These are phyloP conservation scores for Diaporthe sp. DNA, from an alignment of 2,329 filamentous ascomycete species.

Conservation along the genomic window DNA sequence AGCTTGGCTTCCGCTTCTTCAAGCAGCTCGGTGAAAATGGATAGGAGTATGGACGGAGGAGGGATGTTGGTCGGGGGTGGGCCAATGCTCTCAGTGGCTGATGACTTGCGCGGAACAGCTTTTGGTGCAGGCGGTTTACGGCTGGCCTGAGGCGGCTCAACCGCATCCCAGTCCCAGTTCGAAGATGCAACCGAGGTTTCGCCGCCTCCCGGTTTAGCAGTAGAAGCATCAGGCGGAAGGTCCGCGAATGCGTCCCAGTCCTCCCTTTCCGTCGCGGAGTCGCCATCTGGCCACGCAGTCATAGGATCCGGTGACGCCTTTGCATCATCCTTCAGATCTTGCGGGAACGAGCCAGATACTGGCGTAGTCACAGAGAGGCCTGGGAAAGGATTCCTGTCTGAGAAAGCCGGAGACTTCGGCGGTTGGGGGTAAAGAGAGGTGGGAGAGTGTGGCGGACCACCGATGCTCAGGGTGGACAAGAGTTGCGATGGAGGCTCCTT, in stretches of 20 bases:
- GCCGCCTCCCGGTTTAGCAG: slow-evolving; percentile 31
- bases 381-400: slow-evolving; percentile 60
- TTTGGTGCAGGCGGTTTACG: slow-evolving; percentile 26
- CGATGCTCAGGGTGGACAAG: slow-evolving; percentile 44
- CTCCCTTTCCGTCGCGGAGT: slow-evolving; percentile 45
- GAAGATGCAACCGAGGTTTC: slow-evolving; percentile 37
- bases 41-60: slow-evolving; percentile 84
- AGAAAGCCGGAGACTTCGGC: slow-evolving; percentile 59
- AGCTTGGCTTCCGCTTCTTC: slow-evolving; percentile 71
- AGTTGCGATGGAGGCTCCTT: slow-evolving; percentile 44
- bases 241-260: slow-evolving; percentile 66
- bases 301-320: slow-evolving; percentile 44
- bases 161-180: slow-evolving; percentile 63
- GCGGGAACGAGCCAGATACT: slow-evolving; percentile 42
- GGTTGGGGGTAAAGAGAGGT: slow-evolving; percentile 53
- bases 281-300: slow-evolving; percentile 37
- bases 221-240: slow-evolving; percentile 43
- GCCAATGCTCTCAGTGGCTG: slow-evolving; percentile 42
- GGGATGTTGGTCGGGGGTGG: slow-evolving; percentile 87
- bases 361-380: slow-evolving; percentile 55
- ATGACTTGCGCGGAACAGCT: slow-evolving; percentile 36
- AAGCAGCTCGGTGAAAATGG: slow-evolving; percentile 79
- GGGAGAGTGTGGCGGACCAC: slow-evolving; percentile 37
- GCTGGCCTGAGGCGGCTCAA: slow-evolving; percentile 44
- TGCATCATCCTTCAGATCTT: slow-evolving; percentile 43